Conservation (phyloP, 2,329 filamentous ascomycete genomes). For the Helotiales sp. region DNA sequence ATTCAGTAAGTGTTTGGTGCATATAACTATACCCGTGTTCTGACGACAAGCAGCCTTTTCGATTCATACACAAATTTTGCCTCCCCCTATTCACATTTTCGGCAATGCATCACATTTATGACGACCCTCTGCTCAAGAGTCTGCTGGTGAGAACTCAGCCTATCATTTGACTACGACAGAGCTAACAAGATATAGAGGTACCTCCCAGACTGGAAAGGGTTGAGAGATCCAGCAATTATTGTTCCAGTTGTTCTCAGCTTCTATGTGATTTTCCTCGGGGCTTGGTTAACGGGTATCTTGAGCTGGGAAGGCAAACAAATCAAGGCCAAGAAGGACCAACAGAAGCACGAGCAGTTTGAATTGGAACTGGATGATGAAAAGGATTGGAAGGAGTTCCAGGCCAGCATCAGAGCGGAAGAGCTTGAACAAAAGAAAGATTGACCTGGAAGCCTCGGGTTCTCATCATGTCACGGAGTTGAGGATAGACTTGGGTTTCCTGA, state of each 20-base stretch:
- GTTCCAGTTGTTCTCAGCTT: constrained; percentile 15
- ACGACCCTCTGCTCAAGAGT: not conserved
- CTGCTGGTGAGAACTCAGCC: not conserved
- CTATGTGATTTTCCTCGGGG: constrained; percentile 18
- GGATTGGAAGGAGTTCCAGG: constrained; percentile 1
- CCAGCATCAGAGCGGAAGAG: not conserved
- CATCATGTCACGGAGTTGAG: not conserved
- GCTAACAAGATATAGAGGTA: constrained; percentile 1
- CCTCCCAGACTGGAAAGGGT: constrained; percentile 3
- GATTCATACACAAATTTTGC: not conserved
- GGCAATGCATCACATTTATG: not conserved
- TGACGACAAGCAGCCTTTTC: not conserved
- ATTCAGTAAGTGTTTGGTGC: too few species aligned
- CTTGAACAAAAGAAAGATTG: not conserved
- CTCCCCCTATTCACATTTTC: not conserved
- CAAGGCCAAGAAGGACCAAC: constrained; percentile 6
- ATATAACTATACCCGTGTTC: too few species aligned
- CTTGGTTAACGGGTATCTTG: constrained; percentile 16
- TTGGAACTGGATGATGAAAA: constrained; percentile 13
- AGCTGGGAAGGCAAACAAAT: constrained; percentile 10
- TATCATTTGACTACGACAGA: not conserved
- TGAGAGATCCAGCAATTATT: constrained; percentile 14
- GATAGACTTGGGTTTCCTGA: not conserved
- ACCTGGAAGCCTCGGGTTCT: not conserved
- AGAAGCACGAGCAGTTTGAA: constrained; percentile 7